phyloP scores from a whole-genome alignment of 73 alveolate species.

The Durusdinium trenchii region DNA sequence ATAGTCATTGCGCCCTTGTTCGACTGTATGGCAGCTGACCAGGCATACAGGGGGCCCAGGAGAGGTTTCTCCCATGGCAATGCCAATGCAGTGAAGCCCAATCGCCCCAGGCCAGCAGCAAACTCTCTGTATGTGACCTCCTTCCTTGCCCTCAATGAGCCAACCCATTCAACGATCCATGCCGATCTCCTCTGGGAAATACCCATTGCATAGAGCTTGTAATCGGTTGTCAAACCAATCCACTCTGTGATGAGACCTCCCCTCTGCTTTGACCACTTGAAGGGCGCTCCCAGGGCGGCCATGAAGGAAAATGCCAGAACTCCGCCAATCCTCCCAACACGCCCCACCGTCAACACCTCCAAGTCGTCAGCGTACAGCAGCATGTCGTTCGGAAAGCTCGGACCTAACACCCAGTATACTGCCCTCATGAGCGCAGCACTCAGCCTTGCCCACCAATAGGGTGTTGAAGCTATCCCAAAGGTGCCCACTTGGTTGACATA shows the following conservation, averaged over 20 bases:
- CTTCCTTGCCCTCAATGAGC: neutral
- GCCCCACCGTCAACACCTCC: neutral
- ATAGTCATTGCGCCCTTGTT: neutral
- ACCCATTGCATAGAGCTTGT: neutral
- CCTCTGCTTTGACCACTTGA: conserved; percentile 50
- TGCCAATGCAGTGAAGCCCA: neutral
- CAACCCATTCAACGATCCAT: neutral
- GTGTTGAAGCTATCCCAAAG: neutral
- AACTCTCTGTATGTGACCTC: neutral
- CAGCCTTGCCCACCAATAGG: neutral
- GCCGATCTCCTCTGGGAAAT: neutral
- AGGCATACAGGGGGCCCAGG: neutral
- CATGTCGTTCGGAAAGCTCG: neutral
- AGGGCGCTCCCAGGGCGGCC: conserved; percentile 30
- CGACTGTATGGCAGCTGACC: neutral
- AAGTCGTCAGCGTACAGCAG: neutral
- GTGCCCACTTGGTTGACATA: conserved; percentile 48
- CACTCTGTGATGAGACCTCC: conserved; percentile 27
- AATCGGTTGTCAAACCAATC: conserved; percentile 39
- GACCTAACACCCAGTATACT: neutral
- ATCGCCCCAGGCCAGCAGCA: neutral
- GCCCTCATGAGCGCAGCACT: neutral
- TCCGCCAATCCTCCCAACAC: neutral
- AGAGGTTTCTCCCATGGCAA: neutral
- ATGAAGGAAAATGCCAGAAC: neutral